A percentile compares a stretch with the other conserved stretches of the same genome.
Evolutionary conservation across 495 filamentous ascomycete genomes (phyloP).

Genomic region (Podospora appendiculata): DNA sequence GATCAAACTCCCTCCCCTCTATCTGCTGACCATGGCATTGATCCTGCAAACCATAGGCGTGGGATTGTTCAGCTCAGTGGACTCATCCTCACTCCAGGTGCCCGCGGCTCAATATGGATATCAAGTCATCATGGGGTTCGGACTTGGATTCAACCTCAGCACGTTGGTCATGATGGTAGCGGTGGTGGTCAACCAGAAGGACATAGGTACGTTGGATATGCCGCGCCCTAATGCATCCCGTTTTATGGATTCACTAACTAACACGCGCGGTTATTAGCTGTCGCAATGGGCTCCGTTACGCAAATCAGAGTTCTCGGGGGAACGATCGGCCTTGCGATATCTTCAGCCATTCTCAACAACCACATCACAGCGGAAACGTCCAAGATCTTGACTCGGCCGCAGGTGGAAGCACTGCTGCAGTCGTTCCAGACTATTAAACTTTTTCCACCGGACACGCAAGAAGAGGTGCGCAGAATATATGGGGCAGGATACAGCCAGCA

Average conservation of each 20-base stretch:
- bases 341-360: conserved; percentile 2
- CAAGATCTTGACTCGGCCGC: not conserved
- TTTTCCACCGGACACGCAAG: conserved; percentile 1
- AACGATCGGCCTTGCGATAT: conserved; percentile 31
- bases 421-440: conserved; percentile 2
- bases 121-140: conserved; percentile 39
- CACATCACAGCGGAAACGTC: not conserved
- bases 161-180: conserved; percentile 30
- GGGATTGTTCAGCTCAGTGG: conserved; percentile 34
- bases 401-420: not conserved
- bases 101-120: conserved; percentile 31
- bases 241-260: conserved; percentile 24
- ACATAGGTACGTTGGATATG: conserved; percentile 24
- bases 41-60: conserved; percentile 38
- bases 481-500: conserved; percentile 3
- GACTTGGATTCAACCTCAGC: conserved; percentile 32
- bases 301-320: conserved; percentile 45
- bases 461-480: not conserved
- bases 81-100: conserved; percentile 15
- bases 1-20: conserved; percentile 33
- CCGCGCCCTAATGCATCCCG: not conserved
- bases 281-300: conserved; percentile 33
- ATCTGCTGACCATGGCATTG: conserved; percentile 34
- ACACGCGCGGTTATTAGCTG: not conserved
- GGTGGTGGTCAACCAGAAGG: conserved; percentile 32